Evolutionary conservation across 2,329 filamentous ascomycete species (phyloP), one percentile per base, ranked within the genome.

Genomic region (Epichloe brachyelytri): DNA sequence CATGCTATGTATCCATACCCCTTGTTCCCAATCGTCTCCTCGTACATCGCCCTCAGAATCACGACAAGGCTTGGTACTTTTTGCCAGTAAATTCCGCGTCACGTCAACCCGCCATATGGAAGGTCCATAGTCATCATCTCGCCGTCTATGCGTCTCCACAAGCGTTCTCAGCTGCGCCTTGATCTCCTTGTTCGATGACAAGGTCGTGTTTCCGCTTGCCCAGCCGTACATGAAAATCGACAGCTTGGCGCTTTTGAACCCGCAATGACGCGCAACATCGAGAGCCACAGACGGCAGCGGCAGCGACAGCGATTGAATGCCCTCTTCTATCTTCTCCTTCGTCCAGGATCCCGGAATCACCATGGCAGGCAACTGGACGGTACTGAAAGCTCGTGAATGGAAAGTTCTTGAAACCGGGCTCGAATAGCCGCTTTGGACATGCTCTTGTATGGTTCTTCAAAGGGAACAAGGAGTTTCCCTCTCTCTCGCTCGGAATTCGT

Each of bases 151-250:
- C 8, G 57, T 53, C 50, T 68, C 65, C 5, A 69, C 56, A 61
- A 64, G 66, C 7, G 64, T 67, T 22, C 58, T 55, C 5, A 68
- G 58, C 50, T 68, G 65, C 10, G 62, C 63, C n/a, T 60, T 55
- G 10, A 68, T 62, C 56, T 71, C 69, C 56, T 68, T 69, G 49
- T 71, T 71, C 5, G 67, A 69, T 6, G 69, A 71, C 2, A 71
- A 44, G 1, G 68, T 71, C 19, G 60, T 60, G 2, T 64, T 41
- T 8, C 60, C 60, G 12, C 55, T 58, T 15, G 59, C 62, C 69
- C 69, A 71, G 4, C 68, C 68, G 26, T 70, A 64, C 59, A 70
- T 61, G 54, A 68, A 69, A 22, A 68, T 66, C 36, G 65, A 66
- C 17, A 68, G 58, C 56, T 69, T 68, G 43, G 66, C 62, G 52